Evolutionary conservation across 148 eudicot genomes (phyloP), one percentile per base, ranked within the genome.

Genomic region (Talinum fruticosum): DNA sequence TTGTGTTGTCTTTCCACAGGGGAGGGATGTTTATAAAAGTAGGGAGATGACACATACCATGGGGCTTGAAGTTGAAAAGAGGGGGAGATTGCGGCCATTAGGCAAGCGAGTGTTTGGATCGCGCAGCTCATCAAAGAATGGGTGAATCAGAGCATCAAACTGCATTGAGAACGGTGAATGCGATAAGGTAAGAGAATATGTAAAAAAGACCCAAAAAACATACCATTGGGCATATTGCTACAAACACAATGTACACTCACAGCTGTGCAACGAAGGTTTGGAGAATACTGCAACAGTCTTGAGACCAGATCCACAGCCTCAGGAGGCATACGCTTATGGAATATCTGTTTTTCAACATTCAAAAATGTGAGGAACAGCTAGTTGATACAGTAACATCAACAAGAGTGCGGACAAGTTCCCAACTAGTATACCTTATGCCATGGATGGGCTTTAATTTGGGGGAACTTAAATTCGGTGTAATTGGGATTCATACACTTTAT

Each of bases 301-400:
- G 97, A 93, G 59, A 93, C 96, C 19, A 93, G 97, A 86, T 93
- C 97, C 65, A 93, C 97, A 71, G 97, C 97, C 84, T 93, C 97
- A 47, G 92, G 93, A 19, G 97, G 96, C 90, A 88, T 91, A 78
- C 93, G 93, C 78, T 91, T 93, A 83, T 93, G 87, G 82, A 93
- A 93, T 83, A 93, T 89, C 97, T 93, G 87, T 77, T 54, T 68
- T 73, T 30, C 19, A 32, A 61, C 29, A 80, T 29, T 21, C 28
- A 38, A n/a, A 66, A 33, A 32, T 54, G 62, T 75, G 71, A 82
- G 10, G 33, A 38, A 62, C 26, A 57, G 35, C 45, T 32, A 54
- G 14, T 35, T 44, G 38, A 44, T 19, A 49, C 10, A 75, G 68
- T 34, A 41, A 6, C 49, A 57, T 13, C 30, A 76, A 68, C 61